Percentiles rank a stretch among this genome's conserved stretches.
These are phyloP conservation scores for Globisporangium irregulare DNA, from an alignment of 352 stramenopile genomes.

Conservation along the genomic window DNA sequence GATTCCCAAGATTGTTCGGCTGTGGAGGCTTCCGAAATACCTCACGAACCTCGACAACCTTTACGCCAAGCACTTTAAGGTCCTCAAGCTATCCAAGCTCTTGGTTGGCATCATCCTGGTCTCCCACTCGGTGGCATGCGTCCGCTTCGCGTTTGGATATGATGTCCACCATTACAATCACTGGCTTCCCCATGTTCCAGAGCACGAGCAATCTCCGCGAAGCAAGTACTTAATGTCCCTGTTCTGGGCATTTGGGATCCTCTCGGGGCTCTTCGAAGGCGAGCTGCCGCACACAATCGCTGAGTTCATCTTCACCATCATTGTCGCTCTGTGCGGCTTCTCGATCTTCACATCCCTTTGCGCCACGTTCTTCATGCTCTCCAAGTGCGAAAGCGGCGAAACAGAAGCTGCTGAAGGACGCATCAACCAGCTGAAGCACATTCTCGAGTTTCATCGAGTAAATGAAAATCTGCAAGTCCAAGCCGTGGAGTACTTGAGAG, in stretches of 20 bases:
- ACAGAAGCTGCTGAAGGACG: conserved; percentile 52
- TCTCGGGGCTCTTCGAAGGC: conserved; percentile 69
- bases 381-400: conserved; percentile 69
- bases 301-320: conserved; percentile 65
- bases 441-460: conserved; percentile 66
- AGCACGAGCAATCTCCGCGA: conserved; percentile 25
- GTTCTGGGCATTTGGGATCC: conserved; percentile 67
- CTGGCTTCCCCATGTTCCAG: conserved; percentile 40
- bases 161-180: conserved; percentile 39
- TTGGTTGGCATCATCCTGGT: conserved; percentile 46
- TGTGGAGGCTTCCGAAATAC: conserved; percentile 38
- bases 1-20: conserved; percentile 45
- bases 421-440: conserved; percentile 73
- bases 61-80: conserved; percentile 61
- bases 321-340: conserved; percentile 66
- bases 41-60: conserved; percentile 53
- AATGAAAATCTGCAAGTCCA: conserved; percentile 50
- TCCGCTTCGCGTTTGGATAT: conserved; percentile 62
- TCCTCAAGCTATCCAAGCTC: conserved; percentile 47
- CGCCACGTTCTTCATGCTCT: conserved; percentile 78
- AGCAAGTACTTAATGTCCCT: conserved; percentile 45
- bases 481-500: conserved; percentile 64
- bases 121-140: conserved; percentile 55
- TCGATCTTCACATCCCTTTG: conserved; percentile 68
- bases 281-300: conserved; percentile 42